These are phyloP conservation scores for Crithidia brevicula DNA, from an alignment of 208 protist genomes.

Conservation along the genomic window DNA sequence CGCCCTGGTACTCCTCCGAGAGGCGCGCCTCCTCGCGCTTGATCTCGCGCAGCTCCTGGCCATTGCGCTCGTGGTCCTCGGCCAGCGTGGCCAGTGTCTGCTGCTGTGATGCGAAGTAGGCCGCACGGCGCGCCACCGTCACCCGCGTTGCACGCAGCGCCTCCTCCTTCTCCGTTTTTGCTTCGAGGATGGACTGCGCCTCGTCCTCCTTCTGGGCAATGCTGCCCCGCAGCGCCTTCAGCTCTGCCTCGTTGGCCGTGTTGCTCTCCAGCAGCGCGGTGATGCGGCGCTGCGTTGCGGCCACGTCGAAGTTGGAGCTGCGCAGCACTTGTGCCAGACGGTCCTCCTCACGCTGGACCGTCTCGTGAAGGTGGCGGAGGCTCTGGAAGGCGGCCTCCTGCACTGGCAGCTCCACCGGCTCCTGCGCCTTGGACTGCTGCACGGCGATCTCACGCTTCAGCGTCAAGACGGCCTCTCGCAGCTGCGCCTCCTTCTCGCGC, in stretches of 20 bases:
- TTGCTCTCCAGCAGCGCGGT: conserved; percentile 53
- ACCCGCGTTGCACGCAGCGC: conserved; percentile 73
- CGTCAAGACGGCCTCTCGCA: conserved; percentile 94
- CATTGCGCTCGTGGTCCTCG: conserved; percentile 56
- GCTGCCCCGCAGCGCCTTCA: conserved; percentile 43
- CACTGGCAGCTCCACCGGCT: conserved; percentile 85
- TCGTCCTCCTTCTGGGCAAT: conserved; percentile 64
- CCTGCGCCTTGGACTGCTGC: conserved; percentile 88
- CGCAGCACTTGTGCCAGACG: conserved; percentile 56
- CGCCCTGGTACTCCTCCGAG: conserved; percentile 82
- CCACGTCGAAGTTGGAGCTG: conserved; percentile 55
- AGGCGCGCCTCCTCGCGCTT: conserved; percentile 54
- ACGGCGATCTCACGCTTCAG: conserved; percentile 95
- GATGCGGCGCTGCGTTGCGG: conserved; percentile 50
- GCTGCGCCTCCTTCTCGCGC: conserved; percentile 93
- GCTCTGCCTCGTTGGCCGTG: conserved; percentile 50
- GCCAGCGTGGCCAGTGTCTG: conserved; percentile 59
- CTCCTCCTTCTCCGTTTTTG: conserved; percentile 82
- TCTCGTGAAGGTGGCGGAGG: conserved; percentile 89
- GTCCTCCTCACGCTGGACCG: conserved; percentile 94
- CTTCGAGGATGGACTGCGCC: conserved; percentile 51
- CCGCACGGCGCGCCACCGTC: conserved; percentile 48
- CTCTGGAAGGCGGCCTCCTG: conserved; percentile 96
- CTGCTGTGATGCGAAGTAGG: conserved; percentile 44
- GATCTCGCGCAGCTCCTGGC: conserved; percentile 43